These are phyloP conservation scores for Blumeria hordei DNA, from an alignment of 2,329 filamentous ascomycete genomes.

Conservation along the genomic window DNA sequence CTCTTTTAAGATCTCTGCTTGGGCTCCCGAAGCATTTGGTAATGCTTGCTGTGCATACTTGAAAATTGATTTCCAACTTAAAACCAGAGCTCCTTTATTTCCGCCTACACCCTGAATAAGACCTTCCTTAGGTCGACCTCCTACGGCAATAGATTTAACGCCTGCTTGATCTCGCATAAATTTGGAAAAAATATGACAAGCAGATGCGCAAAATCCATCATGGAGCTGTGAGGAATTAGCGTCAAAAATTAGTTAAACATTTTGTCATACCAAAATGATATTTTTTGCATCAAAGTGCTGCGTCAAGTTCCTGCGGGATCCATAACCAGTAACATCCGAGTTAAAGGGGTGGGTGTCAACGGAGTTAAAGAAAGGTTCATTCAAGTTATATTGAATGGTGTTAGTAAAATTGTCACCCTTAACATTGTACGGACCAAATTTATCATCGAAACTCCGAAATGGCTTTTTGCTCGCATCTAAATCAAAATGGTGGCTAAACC, in stretches of 20 bases:
- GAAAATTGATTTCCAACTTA: constrained; percentile 5
- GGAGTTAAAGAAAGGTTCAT: constrained; percentile 7
- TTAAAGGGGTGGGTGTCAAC: no score
- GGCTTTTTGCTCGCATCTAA: constrained; percentile 7
- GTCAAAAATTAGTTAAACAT: no score
- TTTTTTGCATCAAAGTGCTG: constrained; percentile 18
- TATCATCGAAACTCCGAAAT: constrained; percentile 7
- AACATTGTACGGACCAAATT: constrained; percentile 6
- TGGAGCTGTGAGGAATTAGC: constrained; percentile 3
- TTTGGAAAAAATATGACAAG: constrained; percentile 33
- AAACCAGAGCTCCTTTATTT: constrained; percentile 26
- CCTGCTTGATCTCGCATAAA: constrained; percentile 24
- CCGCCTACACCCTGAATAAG: constrained; percentile 39
- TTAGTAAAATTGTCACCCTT: constrained; percentile 6
- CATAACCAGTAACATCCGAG: no score
- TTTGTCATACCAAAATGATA: constrained; percentile 15
- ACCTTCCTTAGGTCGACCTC: constrained; percentile 27
- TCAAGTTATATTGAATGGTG: constrained; percentile 9
- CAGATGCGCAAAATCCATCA: constrained; percentile 33
- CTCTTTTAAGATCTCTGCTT: constrained; percentile 3
- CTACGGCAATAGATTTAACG: constrained; percentile 30
- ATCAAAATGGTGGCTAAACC: constrained; percentile 9
- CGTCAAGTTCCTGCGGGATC: constrained; percentile 9
- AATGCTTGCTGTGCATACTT: constrained; percentile 4
- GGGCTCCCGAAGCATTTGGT: constrained; percentile 3